Evolutionary conservation across 129 eudicot species (phyloP), one percentile per base, ranked within the genome.

Genomic region (Flaveria trinervia): DNA sequence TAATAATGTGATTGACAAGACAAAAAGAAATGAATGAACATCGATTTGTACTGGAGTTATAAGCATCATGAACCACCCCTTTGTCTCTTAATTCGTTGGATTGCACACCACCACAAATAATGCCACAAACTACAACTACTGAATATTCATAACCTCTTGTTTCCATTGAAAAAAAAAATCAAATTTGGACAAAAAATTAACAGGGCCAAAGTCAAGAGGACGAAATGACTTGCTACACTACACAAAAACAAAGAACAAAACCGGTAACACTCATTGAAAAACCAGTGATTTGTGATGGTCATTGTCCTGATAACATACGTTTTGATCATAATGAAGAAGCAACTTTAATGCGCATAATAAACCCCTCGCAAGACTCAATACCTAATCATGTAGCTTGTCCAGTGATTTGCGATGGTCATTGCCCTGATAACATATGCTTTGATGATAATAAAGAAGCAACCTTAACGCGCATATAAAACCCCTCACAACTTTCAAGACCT

Each of bases 51-150:
- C 0, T 18, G 30, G 11, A 44, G n/a, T 44, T 26, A 45, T 68
- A 68, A 71, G 51, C 76, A 54, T 33, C 76, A 72, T 52, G 76
- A 55, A 72, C 76, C 66, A 72, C 76, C 54, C 43, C 46, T 51
- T 72, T 54, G 22, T 28, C 3, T 30, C 36, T 33, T 20, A 72
- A 54, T 39, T 72, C 15, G 28, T 52, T 33, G 17, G 52, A 17
- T 48, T 45, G 50, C 18, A 9, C 20, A 20, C 7, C 8, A 9
- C 74, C 60, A 23, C 60, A 70, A 25, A 57, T n/a, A 72, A 36
- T 72, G 64, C 51, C 15, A 17, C 1, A 17, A 48, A 12, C n/a
- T 30, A 23, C 33, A 41, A 72, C 17, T 72, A 55, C 68, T 61
- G 46, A 48, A 26, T 33, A 65, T 49, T 10, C 14, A 30, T 76